Base-by-base conservation (phyloP, 1,284 basidiomycete species). In the Cutaneotrichosporon cyanovorans region DNA sequence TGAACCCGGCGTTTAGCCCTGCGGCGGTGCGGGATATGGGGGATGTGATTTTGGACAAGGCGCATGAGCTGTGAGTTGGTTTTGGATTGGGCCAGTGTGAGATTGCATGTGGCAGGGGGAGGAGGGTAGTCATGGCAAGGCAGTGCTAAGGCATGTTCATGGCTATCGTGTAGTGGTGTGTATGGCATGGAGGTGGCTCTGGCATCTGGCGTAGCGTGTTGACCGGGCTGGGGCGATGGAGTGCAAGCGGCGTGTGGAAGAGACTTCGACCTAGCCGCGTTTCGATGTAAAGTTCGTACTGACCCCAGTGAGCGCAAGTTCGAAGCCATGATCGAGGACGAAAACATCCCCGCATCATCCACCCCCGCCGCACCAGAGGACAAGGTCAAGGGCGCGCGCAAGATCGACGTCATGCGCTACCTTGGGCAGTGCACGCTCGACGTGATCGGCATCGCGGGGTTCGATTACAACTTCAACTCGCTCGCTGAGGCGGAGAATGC, bases 361-460 rank as follows among this genome's bases (percentile, higher is more conserved):
- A 46, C 46, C 48, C 16, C 68, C 4, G 25, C 50, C 21, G 15
- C 32, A 16, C 33, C 46, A 9, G 45, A 25, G 6, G 45, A 48
- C 33, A 21, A 40, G 28, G 47, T 46, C 21, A 37, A 40, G 18
- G 48, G 46, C 10, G 39, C 47, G 21, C 45, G 42, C 40, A 54
- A 50, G 33, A 42, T 82, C 28, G 80, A 85, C 50, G 76, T 77
- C 12, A 66, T 81, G 39, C 58, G 69, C n/a, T 82, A 78, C 77
- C 72, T 84, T 4, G 75, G 74, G 2, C 75, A 77, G 16, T 76
- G 80, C 9, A 81, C 80, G 1, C 72, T 84, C 11, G 83, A 84
- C 55, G 75, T 81, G 40, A 83, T 86, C 42, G 81, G 81, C 10
- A 71, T 80, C 35, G 80, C 83, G 21, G 80, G 80, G 10, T 83